Base-by-base conservation (phyloP, 306 rosid species). In the Vicia sativa region DNA sequence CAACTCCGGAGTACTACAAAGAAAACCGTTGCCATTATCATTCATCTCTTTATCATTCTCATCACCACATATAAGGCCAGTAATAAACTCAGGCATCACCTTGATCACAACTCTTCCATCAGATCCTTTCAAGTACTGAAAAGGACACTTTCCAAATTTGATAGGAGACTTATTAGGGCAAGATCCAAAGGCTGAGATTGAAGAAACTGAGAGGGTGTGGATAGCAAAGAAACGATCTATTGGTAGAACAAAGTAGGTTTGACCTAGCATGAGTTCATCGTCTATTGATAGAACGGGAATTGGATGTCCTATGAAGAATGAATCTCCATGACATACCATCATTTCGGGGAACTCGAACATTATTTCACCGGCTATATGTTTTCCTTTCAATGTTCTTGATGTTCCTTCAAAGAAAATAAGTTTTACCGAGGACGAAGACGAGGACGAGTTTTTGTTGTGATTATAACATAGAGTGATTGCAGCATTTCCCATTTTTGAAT, bases 1-100 rank as follows among this genome's bases (percentile, higher is more conserved):
- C 84, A 93, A 74, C 77, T 93, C 98, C 7, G 98, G 97, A 11
- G 98, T 93, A 42, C 91, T 93, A 37, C 98, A 93, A 90, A 78
- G 57, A 74, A 63, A 11, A 5, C 75, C 72, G 35, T 85, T 74
- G 37, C 55, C 82, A 54, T 4, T 19, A 10, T 2, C 28, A 19
- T 61, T 66, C 48, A 61, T 38, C 31, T 45, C 65, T 9, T 68
- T 43, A 4, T 35, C 71, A 1, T 68, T 42, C 3, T 34, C 77
- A 10, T 34, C 77, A 10, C 34, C 65, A 14, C 46, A 66, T 11
- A 93, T 76, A 11, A 90, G 84, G 7, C 76, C 65, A 3, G 69
- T 78, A 2, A 93, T 82, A 58, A 93, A 88, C 68, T 93, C 98
- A 0, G 98, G 97, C 72, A 55, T 74, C 6, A 93, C 96, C 84